Base-by-base conservation (phyloP, 371 early-diverging fungal species). In the Rhizomucor pusillus region DNA sequence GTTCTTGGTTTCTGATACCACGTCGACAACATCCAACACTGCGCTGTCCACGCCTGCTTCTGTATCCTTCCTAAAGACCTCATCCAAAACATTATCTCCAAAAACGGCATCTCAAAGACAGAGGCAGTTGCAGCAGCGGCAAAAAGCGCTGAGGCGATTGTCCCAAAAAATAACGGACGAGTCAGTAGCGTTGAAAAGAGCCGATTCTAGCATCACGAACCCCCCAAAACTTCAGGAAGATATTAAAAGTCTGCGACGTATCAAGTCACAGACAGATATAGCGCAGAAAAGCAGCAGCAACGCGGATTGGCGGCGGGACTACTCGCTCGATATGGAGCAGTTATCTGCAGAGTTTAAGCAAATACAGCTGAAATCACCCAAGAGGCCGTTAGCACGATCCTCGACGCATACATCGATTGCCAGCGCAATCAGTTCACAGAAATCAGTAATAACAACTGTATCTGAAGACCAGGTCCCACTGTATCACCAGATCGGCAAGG, bases 401-500 rank as follows among this genome's bases (percentile, higher is more conserved):
- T 25, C 52, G 1, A 41, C 59, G 36, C 20, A 29, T 12, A 24
- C 50, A 22, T 29, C 50, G 25, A 23, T 34, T 19, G 20, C 46
- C 19, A 46, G 34, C 29, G 47, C 56, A 35, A 44, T 3, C 37
- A 20, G 50, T 4, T 25, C 35, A 50, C 35, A 13, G 43, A n/a
- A 23, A 39, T 52, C 43, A 40, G 46, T 43, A 7, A 29, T 29
- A 7, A 29, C 29, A 3, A 29, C 29, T 29, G 29, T 7, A 7
- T 29, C 29, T 29, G 5, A 29, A 29, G 29, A 29, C 7, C 5
- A 29, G 7, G 53, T 57, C n/a, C 41, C 53, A 24, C 56, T 63
- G 7, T 75, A 75, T 46, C 72, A 67, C 48, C 76, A 72, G 48
- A 75, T 75, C 16, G 76, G 70, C n/a, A 62, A 63, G 57, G 75